phyloP scores from a whole-genome alignment of 352 stramenopile species.

The Globisporangium iwayamae region DNA sequence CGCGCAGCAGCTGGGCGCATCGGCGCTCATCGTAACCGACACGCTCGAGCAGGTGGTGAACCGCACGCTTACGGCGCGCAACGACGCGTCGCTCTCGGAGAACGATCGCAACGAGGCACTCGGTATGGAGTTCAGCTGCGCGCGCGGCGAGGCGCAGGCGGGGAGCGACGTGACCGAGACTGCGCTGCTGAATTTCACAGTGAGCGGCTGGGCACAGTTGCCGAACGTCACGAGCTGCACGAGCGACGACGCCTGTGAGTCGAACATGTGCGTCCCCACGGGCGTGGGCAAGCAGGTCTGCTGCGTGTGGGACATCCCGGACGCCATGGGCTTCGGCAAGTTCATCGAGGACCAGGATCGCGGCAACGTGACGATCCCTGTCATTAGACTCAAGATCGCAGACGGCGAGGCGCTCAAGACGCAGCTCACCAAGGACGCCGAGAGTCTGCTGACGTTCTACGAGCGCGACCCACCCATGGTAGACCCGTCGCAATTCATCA shows the following conservation, averaged over 20 bases:
- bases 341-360: constrained; percentile 31
- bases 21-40: constrained; percentile 72
- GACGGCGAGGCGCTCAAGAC: constrained; percentile 55
- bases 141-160: constrained; percentile 36
- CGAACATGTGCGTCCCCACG: constrained; percentile 59
- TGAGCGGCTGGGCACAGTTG: constrained; percentile 26
- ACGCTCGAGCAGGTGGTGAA: constrained; percentile 72
- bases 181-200: constrained; percentile 27
- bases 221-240: constrained; percentile 47
- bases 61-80: constrained; percentile 26
- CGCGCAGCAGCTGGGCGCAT: constrained; percentile 61
- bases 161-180: constrained; percentile 15
- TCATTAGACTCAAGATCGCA: constrained; percentile 66
- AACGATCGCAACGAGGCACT: constrained; percentile 20
- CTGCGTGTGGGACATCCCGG: constrained; percentile 75
- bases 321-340: constrained; percentile 60
- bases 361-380: constrained; percentile 49
- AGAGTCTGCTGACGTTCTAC: constrained; percentile 52
- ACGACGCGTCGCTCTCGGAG: constrained; percentile 21
- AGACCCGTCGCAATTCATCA: constrained; percentile 63
- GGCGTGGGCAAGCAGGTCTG: constrained; percentile 56
- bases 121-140: constrained; percentile 60
- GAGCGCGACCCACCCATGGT: constrained; percentile 48
- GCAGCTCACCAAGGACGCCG: constrained; percentile 17
- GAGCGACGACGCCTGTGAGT: constrained; percentile 37